Base-by-base conservation (phyloP, 2,329 filamentous ascomycete species). In the Phialemoniopsis sp. region DNA sequence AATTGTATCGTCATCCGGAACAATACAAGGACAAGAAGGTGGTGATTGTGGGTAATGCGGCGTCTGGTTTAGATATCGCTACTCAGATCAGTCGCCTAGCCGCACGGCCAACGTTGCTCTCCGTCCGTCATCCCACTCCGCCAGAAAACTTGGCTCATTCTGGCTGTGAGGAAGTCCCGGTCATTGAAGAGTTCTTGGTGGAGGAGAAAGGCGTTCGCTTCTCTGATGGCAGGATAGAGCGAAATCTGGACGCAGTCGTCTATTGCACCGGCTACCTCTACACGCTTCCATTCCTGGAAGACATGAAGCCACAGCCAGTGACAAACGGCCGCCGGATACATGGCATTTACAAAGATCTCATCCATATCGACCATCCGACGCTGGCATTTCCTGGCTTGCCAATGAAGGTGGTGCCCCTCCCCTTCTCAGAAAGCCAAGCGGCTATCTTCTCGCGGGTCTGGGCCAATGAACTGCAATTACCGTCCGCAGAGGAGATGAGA, bases 261-360 rank as follows among this genome's bases (percentile, higher is more conserved):
- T 96, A 91, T 60, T 90, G 87, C 58, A 96, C 91, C 0, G 91
- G 91, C 1, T 97, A 94, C 53, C 77, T 95, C 41, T 95, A 87
- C 62, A 82, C 83, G 5, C 86, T 85, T 42, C 89, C 89, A 0
- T 96, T 95, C 54, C 57, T 84, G 5, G 56, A 58, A 12, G 56
- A 62, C 3, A 48, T 76, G 5, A 52, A 64, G 13, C 61, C 57
- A 9, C 68, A 77, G 1, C 56, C 89, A 3, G 72, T 90, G 40
- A 81, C 76, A 0, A 76, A 80, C 39, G 90, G 90, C 1, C 75
- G 73, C 28, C 76, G 85, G 19, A 81, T 90, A 1, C 69, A 82
- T 44, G 80, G 84, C 28, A 63, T 90, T 4, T 95, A 89, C 58
- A 72, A 88, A 48, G 89, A 97, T 51, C 53, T 96, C 9, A 84